Evolutionary conservation across 805 yeast genomes (phyloP).

Genomic region (Ascoidea rubescens): DNA sequence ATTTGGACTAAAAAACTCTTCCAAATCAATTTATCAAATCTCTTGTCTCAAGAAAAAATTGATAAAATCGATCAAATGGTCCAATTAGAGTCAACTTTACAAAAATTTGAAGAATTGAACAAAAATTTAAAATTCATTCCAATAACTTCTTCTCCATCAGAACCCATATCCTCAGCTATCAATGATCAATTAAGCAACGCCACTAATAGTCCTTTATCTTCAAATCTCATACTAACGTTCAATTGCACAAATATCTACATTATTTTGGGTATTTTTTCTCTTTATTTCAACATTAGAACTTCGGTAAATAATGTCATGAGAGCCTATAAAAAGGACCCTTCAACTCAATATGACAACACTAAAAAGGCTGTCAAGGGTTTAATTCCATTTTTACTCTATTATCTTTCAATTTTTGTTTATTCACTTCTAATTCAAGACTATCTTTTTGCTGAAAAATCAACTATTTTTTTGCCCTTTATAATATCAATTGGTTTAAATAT

Average conservation of each 20-base stretch:
- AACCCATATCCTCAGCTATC: too few species aligned
- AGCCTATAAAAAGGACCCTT: constrained; percentile 24
- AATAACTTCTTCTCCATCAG: too few species aligned
- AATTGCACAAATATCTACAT: constrained; percentile 30
- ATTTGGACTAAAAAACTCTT: constrained; percentile 42
- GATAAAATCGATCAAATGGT: neutral
- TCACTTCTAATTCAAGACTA: constrained; percentile 34
- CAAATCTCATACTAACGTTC: constrained; percentile 15
- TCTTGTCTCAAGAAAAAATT: neutral
- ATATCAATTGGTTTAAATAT: constrained; percentile 60
- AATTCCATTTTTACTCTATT: constrained; percentile 52
- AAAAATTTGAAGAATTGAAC: too few species aligned
- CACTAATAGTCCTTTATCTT: too few species aligned
- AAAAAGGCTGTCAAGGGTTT: constrained; percentile 37
- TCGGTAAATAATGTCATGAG: constrained; percentile 49
- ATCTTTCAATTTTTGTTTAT: constrained; percentile 32
- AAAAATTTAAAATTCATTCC: too few species aligned
- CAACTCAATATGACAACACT: constrained; percentile 5
- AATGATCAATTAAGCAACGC: neutral
- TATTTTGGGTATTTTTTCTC: constrained; percentile 36
- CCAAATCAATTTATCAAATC: constrained; percentile 15
- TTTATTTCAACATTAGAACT: constrained; percentile 49
- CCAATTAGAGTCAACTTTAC: neutral
- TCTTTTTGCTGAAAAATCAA: constrained; percentile 16
- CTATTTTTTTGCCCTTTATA: constrained; percentile 38